These are phyloP conservation scores for Pseudogymnoascus sp. DNA, from an alignment of 2,329 filamentous ascomycete genomes.

Conservation along the genomic window DNA sequence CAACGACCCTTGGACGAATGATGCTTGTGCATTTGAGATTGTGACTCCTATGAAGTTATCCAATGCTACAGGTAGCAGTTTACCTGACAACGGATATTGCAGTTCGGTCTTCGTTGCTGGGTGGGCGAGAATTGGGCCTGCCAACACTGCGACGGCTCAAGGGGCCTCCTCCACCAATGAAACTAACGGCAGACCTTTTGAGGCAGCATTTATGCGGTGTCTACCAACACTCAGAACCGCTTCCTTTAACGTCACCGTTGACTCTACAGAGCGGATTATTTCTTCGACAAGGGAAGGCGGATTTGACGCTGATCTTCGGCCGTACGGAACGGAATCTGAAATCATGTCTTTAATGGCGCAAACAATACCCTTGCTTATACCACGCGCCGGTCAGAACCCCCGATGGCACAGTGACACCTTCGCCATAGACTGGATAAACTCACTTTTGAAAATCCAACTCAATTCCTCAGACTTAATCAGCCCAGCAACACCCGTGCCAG, in stretches of 20 bases:
- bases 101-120: conserved; percentile 10
- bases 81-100: conserved; percentile 13
- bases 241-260: conserved; percentile 29
- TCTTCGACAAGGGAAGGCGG: conserved; percentile 10
- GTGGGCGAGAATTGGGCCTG: conserved; percentile 14
- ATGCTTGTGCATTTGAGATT: not conserved
- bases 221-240: conserved; percentile 26
- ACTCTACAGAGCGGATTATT: conserved; percentile 26
- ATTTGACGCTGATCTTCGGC: not conserved
- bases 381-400: not conserved
- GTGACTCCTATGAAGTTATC: not conserved
- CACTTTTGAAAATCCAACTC: conserved; percentile 31
- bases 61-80: not conserved
- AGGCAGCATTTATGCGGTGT: conserved; percentile 27
- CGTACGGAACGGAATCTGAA: not conserved
- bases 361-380: not conserved
- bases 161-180: not conserved
- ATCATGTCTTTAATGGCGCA: not conserved
- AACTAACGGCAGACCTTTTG: not conserved
- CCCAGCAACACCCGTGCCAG: conserved; percentile 28
- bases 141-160: not conserved
- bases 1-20: not conserved
- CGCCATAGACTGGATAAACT: conserved; percentile 38
- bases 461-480: conserved; percentile 30
- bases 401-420: conserved; percentile 41